phyloP scores from a whole-genome alignment of 116 monocot species.

The Cymodocea nodosa region DNA sequence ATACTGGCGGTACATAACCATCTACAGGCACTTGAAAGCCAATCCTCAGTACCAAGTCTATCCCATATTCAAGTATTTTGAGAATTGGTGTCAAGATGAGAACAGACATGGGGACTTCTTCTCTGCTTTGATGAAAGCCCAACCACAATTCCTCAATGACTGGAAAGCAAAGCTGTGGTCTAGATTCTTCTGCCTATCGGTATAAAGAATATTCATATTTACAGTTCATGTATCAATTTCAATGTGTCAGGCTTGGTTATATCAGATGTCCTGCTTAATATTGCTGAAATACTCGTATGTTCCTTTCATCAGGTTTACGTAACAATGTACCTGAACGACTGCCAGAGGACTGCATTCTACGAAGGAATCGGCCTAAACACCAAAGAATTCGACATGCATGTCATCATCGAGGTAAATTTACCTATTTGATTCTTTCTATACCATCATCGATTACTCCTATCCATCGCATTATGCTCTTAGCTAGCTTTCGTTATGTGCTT shows the following conservation, averaged over 20 bases:
- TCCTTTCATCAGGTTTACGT: constrained; percentile 62
- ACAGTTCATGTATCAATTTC: too few species aligned
- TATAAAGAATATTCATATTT: constrained; percentile 13
- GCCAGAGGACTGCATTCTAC: constrained; percentile 82
- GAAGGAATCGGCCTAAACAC: constrained; percentile 90
- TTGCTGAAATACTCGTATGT: neutral
- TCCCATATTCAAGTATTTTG: constrained; percentile 97
- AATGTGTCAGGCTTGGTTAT: too few species aligned
- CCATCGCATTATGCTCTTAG: too few species aligned
- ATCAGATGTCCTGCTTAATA: neutral
- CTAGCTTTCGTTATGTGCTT: too few species aligned
- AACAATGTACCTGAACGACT: constrained; percentile 96
- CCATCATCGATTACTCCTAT: neutral
- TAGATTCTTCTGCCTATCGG: constrained; percentile 96
- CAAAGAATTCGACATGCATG: constrained; percentile 98
- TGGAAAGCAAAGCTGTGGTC: constrained; percentile 98
- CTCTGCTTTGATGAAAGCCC: constrained; percentile 90
- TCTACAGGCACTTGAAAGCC: constrained; percentile 78
- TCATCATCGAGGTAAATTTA: constrained; percentile 79
- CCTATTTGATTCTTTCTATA: neutral
- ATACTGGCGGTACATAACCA: constrained; percentile 99
- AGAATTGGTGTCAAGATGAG: constrained; percentile 99
- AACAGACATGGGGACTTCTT: constrained; percentile 97
- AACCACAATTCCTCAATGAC: constrained; percentile 97
- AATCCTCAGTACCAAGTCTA: constrained; percentile 85